Evolutionary conservation across 2,329 filamentous ascomycete genomes (phyloP), one percentile per base, ranked within the genome.

Genomic region (Boeremia exigua): DNA sequence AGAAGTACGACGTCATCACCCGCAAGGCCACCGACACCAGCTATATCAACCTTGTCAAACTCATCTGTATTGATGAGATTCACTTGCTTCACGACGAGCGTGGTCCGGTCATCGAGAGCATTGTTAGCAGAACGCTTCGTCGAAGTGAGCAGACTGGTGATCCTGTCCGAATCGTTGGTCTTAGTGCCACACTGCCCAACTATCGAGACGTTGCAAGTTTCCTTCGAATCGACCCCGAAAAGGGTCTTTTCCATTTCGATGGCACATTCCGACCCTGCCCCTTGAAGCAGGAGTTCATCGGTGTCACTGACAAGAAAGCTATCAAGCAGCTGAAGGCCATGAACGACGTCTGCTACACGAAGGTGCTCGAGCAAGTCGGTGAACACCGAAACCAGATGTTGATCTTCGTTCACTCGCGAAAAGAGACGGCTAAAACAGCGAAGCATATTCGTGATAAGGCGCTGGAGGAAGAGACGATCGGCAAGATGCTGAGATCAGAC

Each of bases 1-100:
- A 99, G 77, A 99, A 99, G 79, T 99, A 92, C 90, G 95, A 99
- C 77, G 94, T 99, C 65, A 97, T 99, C 66, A 99, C 96, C 6
- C 87, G 96, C 77, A 99, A 99, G 77, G 93, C 94, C 6, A 97
- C 94, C 1, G 96, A 99, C 73, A 86, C 95, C 50, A 96, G 92
- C 67, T 99, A 99, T 77, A 99, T 93, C 14, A 96, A 96, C 68
- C 85, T 99, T n/a, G 95, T 99, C 25, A 89, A 94, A 34, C 84
- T 99, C 10, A 89, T 99, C 54, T 93, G 97, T 72, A 98, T 99
- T 58, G 95, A 99, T 69, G 95, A 99, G 77, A 98, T 99, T 64
- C 95, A 99, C 81, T 80, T 99, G 71, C 86, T 99, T 45, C 95
- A 99, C 75, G 96, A 99, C 72, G 95, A 99, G 63, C 90, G 95